Percentiles rank a stretch among this genome's conserved stretches.
Conservation (phyloP, 1,284 basidiomycete genomes). For the Apiotrichum laibachii region DNA sequence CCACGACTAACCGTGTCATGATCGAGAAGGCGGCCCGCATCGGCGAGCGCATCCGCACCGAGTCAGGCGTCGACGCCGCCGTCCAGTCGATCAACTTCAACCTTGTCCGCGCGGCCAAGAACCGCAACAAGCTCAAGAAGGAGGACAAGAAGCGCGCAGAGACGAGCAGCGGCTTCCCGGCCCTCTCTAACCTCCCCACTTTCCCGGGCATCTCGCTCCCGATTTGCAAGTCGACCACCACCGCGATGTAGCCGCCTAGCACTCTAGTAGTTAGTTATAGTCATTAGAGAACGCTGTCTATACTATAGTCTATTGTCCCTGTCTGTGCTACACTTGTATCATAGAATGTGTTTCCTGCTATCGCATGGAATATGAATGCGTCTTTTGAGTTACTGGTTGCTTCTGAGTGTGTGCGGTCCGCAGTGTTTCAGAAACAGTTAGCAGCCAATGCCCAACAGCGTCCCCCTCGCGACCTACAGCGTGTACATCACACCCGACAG, state of each 20-base stretch:
- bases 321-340: too few relatives aligned
- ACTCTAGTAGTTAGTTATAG: too few relatives aligned
- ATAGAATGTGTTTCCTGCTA: too few relatives aligned
- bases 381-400: too few relatives aligned
- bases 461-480: too few relatives aligned
- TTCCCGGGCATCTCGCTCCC: not conserved
- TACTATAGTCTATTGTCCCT: too few relatives aligned
- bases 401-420: too few relatives aligned
- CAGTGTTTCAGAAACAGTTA: too few relatives aligned
- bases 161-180: not conserved
- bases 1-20: slow-evolving; percentile 60
- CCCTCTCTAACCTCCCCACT: not conserved
- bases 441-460: too few relatives aligned
- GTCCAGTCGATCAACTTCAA: slow-evolving; percentile 39
- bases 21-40: slow-evolving; percentile 64
- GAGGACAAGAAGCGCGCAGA: slow-evolving; percentile 5
- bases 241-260: not conserved
- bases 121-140: slow-evolving; percentile 17
- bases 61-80: slow-evolving; percentile 50
- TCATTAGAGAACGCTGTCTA: too few relatives aligned
- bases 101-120: slow-evolving; percentile 35
- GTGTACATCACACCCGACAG: too few relatives aligned
- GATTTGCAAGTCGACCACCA: not conserved
- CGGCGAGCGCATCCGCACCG: slow-evolving; percentile 62
- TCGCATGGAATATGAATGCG: too few relatives aligned